phyloP scores from a whole-genome alignment of 2,329 filamentous ascomycete genomes.

The Boeremia exigua region DNA sequence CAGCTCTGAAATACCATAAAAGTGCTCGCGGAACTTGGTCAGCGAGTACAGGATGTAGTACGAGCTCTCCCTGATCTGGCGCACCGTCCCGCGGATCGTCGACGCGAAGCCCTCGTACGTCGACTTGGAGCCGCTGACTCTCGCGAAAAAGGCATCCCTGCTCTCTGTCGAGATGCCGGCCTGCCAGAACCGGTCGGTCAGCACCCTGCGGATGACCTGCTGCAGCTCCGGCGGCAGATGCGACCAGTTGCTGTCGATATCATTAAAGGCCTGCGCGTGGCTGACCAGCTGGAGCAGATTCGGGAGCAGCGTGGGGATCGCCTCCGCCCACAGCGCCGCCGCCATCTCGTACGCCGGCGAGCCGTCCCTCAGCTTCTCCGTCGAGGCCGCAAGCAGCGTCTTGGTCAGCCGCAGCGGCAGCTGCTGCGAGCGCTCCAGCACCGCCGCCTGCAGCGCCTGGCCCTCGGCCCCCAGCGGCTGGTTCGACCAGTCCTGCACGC shows the following conservation, averaged over 20 bases:
- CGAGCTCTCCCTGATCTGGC: slow-evolving; percentile 88
- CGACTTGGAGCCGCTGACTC: slow-evolving; percentile 84
- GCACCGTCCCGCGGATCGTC: slow-evolving; percentile 84
- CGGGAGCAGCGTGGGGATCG: slow-evolving; percentile 82
- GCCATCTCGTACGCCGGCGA: slow-evolving; percentile 77
- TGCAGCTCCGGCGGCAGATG: slow-evolving; percentile 77
- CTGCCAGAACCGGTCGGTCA: slow-evolving; percentile 98
- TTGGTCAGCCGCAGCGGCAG: slow-evolving; percentile 88
- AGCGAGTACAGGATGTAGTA: slow-evolving; percentile 96
- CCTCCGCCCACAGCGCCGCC: slow-evolving; percentile 81
- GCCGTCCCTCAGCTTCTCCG: slow-evolving; percentile 81
- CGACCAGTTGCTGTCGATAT: slow-evolving; percentile 77
- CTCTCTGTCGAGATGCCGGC: slow-evolving; percentile 95
- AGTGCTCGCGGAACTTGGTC: slow-evolving; percentile 83
- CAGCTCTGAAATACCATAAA: slow-evolving; percentile 88
- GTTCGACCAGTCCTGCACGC: slow-evolving; percentile 81
- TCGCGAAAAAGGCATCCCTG: slow-evolving; percentile 94
- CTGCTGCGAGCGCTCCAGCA: slow-evolving; percentile 76
- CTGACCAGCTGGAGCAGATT: slow-evolving; percentile 84
- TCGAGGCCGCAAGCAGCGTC: slow-evolving; percentile 88
- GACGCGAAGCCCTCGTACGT: slow-evolving; percentile 95
- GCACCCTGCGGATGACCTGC: slow-evolving; percentile 76
- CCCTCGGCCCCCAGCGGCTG: slow-evolving; percentile 80
- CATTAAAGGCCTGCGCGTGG: slow-evolving; percentile 90
- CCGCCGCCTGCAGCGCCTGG: slow-evolving; percentile 75